These are phyloP conservation scores for Ustilago nuda DNA, from an alignment of 1,284 basidiomycete genomes.

Conservation along the genomic window DNA sequence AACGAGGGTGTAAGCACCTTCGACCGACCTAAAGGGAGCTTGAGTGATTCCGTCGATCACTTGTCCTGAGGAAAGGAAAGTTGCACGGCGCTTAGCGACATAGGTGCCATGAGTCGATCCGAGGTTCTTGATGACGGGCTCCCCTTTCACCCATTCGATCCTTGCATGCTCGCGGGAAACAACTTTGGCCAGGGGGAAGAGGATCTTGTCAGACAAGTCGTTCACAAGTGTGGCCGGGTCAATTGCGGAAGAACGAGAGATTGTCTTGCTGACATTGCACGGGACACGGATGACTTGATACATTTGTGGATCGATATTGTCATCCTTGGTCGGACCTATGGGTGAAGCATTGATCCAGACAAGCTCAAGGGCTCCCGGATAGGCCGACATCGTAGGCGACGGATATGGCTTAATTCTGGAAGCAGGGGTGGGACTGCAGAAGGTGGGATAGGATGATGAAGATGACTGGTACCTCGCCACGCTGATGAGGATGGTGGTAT, in stretches of 20 bases:
- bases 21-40: conserved; percentile 4
- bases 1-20: conserved; percentile 1
- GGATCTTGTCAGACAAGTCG: conserved; percentile 22
- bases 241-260: conserved; percentile 18
- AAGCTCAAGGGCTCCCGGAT: conserved; percentile 16
- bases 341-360: conserved; percentile 39
- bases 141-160: conserved; percentile 29
- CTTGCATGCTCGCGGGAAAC: conserved; percentile 43
- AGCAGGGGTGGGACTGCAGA: background rate
- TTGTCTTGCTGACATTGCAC: conserved; percentile 6
- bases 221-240: conserved; percentile 18
- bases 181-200: conserved; percentile 35
- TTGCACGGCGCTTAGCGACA: conserved; percentile 11
- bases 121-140: conserved; percentile 19
- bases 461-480: background rate
- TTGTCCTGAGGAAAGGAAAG: background rate
- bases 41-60: background rate
- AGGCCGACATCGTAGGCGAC: background rate
- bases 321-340: conserved; percentile 12
- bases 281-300: conserved; percentile 18
- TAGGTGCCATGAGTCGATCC: conserved; percentile 50
- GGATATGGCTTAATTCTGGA: background rate
- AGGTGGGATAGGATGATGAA: background rate
- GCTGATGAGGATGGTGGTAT: background rate
- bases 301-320: background rate